Evolutionary conservation across 176 grass and related monocot genomes (phyloP).

Genomic region (Guadua angustifolia): DNA sequence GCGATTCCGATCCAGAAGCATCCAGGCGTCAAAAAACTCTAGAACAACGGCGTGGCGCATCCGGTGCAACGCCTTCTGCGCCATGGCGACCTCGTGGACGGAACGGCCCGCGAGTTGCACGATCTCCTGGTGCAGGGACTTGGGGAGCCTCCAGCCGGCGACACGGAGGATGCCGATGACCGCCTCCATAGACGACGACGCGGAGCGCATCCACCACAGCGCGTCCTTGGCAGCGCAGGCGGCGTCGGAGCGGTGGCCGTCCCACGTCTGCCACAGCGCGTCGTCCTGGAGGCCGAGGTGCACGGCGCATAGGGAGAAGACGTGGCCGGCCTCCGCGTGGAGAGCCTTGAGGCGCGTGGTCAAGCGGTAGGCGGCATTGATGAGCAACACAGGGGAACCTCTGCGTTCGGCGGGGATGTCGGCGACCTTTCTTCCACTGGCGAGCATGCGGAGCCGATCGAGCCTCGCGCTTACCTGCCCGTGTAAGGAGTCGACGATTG

Average conservation of each 20-base stretch:
- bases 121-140: neutral
- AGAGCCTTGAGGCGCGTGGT: neutral
- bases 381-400: neutral
- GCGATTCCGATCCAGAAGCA: too few species aligned
- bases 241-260: neutral
- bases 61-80: too few species aligned
- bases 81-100: too few species aligned
- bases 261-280: neutral
- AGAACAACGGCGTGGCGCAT: too few species aligned
- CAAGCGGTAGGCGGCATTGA: neutral
- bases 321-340: neutral
- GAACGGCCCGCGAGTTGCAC: constrained; percentile 6
- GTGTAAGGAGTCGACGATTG: neutral
- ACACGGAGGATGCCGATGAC: constrained; percentile 31
- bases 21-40: too few species aligned
- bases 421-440: too few species aligned
- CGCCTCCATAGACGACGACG: constrained; percentile 2
- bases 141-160: neutral
- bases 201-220: constrained; percentile 25
- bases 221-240: constrained; percentile 25
- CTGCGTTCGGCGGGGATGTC: neutral
- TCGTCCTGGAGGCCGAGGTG: neutral
- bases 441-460: neutral
- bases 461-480: neutral
- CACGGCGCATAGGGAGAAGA: neutral